Evolutionary conservation across 805 yeast genomes (phyloP), one percentile per base, ranked within the genome.

Genomic region (Hanseniaspora nectarophila): DNA sequence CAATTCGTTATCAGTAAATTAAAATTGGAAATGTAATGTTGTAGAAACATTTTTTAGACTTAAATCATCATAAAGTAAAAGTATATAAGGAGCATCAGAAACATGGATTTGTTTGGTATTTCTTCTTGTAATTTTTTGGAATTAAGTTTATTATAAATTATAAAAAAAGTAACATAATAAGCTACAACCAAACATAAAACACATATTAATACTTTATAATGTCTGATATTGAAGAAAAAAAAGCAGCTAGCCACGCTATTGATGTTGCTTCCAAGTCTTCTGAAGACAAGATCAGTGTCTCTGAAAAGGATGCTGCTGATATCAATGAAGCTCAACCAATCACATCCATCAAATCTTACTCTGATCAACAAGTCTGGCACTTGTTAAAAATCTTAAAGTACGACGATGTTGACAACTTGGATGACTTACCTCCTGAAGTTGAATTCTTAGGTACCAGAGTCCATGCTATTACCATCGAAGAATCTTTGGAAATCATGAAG

Each of bases 361-460:
- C 52, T 24, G 52, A 48, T 12, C 45, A 48, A 48, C 52, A 48
- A 40, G 52, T 48, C 34, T 47, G 51, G 51, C 51, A 47, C 43
- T 39, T 47, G 24, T 47, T 47, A 24, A 47, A 47, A 24, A 40
- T 47, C 16, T 47, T 47, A 15, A 47, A 47, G 24, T 47, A 38
- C 20, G 54, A 53, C 10, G 56, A 54, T 42, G 56, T 55, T 39
- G 54, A 54, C n/a, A 56, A 58, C 28, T 43, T 60, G 16, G 13
- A 52, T 9, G 59, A 57, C 18, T 29, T 59, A 5, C 54, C 56
- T 4, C 55, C 51, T 10, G 60, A 57, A 39, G 56, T 64, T 23
- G 59, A 68, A 18, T 73, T 64, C 56, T 69, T 75, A 67, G 63
- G 71, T 53, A 71, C 68, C 34, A 70, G 69, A 55, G 66, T 73